Evolutionary conservation across 2,329 filamentous ascomycete species (phyloP).

Genomic region (Sphaerulina musiva): DNA sequence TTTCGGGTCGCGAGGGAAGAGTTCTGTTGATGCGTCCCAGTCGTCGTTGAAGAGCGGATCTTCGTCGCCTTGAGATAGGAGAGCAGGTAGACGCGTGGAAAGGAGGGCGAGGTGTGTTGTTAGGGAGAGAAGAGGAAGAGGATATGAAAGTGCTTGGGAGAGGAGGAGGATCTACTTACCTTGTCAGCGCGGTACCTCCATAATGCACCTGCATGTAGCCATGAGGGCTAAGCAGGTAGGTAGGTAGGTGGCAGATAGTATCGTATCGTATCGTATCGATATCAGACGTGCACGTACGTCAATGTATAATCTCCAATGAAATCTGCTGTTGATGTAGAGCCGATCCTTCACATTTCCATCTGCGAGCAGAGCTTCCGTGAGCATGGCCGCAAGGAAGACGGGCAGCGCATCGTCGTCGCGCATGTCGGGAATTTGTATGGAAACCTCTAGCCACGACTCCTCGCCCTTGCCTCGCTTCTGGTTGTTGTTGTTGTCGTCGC

Average conservation of each 20-base stretch:
- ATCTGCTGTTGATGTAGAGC: slow-evolving; percentile 80
- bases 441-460: slow-evolving; percentile 78
- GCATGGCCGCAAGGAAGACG: slow-evolving; percentile 79
- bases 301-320: slow-evolving; percentile 94
- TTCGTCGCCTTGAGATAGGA: slow-evolving; percentile 87
- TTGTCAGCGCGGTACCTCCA: background rate
- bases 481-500: slow-evolving; percentile 32
- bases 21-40: slow-evolving; percentile 73
- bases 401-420: slow-evolving; percentile 87
- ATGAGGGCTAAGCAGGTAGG: too few species aligned
- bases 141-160: slow-evolving; percentile 87
- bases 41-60: slow-evolving; percentile 98
- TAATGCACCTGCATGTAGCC: too few species aligned
- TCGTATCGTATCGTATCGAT: too few species aligned
- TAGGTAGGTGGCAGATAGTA: too few species aligned
- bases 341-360: slow-evolving; percentile 61
- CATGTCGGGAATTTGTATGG: slow-evolving; percentile 83
- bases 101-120: slow-evolving; percentile 91
- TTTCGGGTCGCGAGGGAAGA: slow-evolving; percentile 55
- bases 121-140: slow-evolving; percentile 82
- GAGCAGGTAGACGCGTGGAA: slow-evolving; percentile 71
- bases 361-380: slow-evolving; percentile 76
- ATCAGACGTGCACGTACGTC: slow-evolving; percentile 58
- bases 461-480: slow-evolving; percentile 37
- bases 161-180: slow-evolving; percentile 71